Evolutionary conservation across 2,329 filamentous ascomycete species (phyloP), one percentile per base, ranked within the genome.

Genomic region (Purpureocillium lavendulum): DNA sequence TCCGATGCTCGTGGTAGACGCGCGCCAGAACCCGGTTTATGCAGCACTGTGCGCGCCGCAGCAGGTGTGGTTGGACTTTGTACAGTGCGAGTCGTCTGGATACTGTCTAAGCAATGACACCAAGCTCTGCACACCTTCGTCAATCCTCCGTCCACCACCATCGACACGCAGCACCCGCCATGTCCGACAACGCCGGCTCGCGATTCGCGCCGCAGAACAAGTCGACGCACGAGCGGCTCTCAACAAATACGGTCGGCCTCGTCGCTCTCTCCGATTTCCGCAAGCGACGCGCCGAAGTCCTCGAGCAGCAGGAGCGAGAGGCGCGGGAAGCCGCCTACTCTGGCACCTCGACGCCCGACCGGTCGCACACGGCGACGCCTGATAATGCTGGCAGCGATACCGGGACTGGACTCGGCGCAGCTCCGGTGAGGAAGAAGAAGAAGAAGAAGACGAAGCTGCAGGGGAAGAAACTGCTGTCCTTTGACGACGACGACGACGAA

Each of bases 191-290:
- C 40, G 48, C 51, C 32, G 47, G 57, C 14, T 71, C 74, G 41
- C 79, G 83, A 45, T 95, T 94, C 62, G 82, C 81, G 2, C 71
- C 82, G 32, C 84, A 89, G 55, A 82, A 80, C 46, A 73, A 82
- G 49, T 84, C 84, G 1, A 84, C 86, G 2, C 79, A 90, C 59
- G 82, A 95, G 55, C 72, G 87, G 12, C 73, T 95, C 35, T 90
- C 90, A 44, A 86, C 80, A 39, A 81, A 87, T 55, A 94, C 87
- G 0, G 88, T 96, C 49, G 92, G 92, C 31, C 80, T 98, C 3
- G 90, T 97, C 39, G 79, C 86, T 42, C 80, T 96, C 33, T 87
- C 86, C 48, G 92, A 97, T 58, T 97, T 94, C 61, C 87, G 90
- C 62, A 97, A 98, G 67, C 82, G 92, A 43, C 87, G 90, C 61